phyloP scores from a whole-genome alignment of 129 eudicot species.

The Chrysanthemum makinoi region DNA sequence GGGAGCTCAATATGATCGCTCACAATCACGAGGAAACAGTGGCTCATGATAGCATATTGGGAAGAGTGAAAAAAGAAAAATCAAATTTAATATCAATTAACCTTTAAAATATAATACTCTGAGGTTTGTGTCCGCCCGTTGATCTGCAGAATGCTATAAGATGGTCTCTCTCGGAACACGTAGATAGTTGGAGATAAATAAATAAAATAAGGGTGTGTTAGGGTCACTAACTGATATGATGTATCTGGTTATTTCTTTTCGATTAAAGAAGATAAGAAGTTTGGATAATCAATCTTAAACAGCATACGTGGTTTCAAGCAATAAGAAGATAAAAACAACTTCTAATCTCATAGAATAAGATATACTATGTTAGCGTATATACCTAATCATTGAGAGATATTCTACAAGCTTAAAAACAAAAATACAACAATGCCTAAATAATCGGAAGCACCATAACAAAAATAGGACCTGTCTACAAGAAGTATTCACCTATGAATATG shows the following conservation, averaged over 20 bases:
- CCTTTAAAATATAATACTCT: conserved; percentile 68
- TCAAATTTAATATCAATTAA: conserved; percentile 5
- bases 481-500: too few species aligned
- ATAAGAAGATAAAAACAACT: neutral
- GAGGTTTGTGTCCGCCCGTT: conserved; percentile 36
- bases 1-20: too few species aligned
- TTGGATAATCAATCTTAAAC: too few species aligned
- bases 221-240: too few species aligned
- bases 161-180: conserved; percentile 41
- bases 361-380: neutral
- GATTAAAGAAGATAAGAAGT: too few species aligned
- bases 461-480: too few species aligned
- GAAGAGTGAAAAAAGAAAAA: neutral
- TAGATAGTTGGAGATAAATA: neutral
- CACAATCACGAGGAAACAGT: too few species aligned
- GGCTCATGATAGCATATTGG: neutral
- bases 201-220: too few species aligned
- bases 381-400: conserved; percentile 76
- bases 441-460: too few species aligned
- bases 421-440: too few species aligned
- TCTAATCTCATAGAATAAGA: neutral
- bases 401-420: conserved; percentile 11
- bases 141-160: conserved; percentile 30
- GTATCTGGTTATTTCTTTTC: too few species aligned
- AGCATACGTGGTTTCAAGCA: too few species aligned